Evolutionary conservation across 345 rosid genomes (phyloP), one percentile per base, ranked within the genome.

Genomic region (Eucalyptus sp.): DNA sequence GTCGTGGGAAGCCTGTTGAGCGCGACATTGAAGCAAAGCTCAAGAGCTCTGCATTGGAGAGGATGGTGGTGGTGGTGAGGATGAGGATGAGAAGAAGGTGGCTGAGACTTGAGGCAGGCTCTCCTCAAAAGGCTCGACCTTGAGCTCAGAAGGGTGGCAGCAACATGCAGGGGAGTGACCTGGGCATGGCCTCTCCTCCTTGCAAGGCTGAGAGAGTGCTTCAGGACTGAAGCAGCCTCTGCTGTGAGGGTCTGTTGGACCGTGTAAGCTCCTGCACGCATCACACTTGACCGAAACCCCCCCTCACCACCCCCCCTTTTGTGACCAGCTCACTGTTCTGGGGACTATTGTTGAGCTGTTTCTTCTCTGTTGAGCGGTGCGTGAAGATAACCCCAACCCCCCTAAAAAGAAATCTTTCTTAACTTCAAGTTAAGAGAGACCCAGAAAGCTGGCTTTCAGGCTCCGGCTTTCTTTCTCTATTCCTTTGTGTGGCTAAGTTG

Each of bases 241-340:
- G 96, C 90, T 86, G 98, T 95, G 93, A 97, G 99, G 95, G 98
- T 96, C 96, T 97, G 98, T 95, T 96, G 98, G 87, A 94, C 96
- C 90, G 99, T 94, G 91, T 95, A 95, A 90, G 93, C 95, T 92
- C 98, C 98, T 94, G 98, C 94, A 92, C 99, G 98, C 99, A 97
- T 97, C 91, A 95, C 66, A 49, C 98, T 93, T 93, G 90, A 86
- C 92, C 68, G 88, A 92, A 92, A 91, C 92, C 95, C 93, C 86
- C 93, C 94, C 91, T 91, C 95, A 94, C 92, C 85, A 56, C 94
- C 95, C 91, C 93, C 90, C 81, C 68, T 87, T 58, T 52, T 58
- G 64, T 64, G 29, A 64, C 60, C 84, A 76, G 84, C 84, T 76
- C 84, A 76, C 84, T 76, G 84, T 41, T 76, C 44, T 22, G 48